Evolutionary conservation across 768 basidiomycete genomes (phyloP).

Genomic region (Lentinus brumalis): DNA sequence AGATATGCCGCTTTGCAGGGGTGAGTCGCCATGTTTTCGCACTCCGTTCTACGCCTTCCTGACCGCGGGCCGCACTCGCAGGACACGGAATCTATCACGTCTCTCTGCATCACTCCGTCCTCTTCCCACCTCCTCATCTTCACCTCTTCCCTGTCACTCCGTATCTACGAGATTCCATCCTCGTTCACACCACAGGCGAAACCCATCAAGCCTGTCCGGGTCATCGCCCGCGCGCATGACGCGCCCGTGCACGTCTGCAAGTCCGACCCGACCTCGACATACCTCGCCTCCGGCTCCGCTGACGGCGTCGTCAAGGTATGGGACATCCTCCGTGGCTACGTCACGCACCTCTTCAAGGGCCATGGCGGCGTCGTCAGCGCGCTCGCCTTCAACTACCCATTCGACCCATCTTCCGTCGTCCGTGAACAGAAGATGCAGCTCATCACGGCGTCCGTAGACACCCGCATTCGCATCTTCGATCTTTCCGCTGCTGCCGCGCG

Average conservation of each 20-base stretch:
- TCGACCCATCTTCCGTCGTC: slow-evolving; percentile 51
- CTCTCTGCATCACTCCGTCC: slow-evolving; percentile 80
- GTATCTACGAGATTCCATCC: slow-evolving; percentile 78
- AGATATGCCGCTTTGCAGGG: slow-evolving; percentile 81
- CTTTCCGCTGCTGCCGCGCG: slow-evolving; percentile 65
- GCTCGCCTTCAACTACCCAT: slow-evolving; percentile 79
- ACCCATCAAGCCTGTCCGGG: slow-evolving; percentile 67
- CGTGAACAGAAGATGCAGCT: slow-evolving; percentile 66
- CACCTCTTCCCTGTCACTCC: slow-evolving; percentile 77
- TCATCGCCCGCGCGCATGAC: slow-evolving; percentile 84
- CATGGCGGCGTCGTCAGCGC: slow-evolving; percentile 98
- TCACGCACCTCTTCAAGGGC: slow-evolving; percentile 93
- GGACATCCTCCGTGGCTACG: slow-evolving; percentile 84
- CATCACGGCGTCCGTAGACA: slow-evolving; percentile 90
- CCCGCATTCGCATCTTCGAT: slow-evolving; percentile 90
- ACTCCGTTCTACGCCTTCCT: not conserved
- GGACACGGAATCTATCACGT: slow-evolving; percentile 85
- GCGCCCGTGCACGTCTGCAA: slow-evolving; percentile 91
- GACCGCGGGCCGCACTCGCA: slow-evolving; percentile 33
- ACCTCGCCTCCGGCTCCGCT: slow-evolving; percentile 93
- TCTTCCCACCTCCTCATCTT: slow-evolving; percentile 77
- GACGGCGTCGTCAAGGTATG: slow-evolving; percentile 98
- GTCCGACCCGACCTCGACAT: slow-evolving; percentile 81
- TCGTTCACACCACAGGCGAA: slow-evolving; percentile 44
- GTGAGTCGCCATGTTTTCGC: slow-evolving; percentile 50